Percentiles rank a stretch among this genome's conserved stretches.
These are phyloP conservation scores for Isatis lusitanica DNA, from an alignment of 441 rosid genomes.

Conservation along the genomic window DNA sequence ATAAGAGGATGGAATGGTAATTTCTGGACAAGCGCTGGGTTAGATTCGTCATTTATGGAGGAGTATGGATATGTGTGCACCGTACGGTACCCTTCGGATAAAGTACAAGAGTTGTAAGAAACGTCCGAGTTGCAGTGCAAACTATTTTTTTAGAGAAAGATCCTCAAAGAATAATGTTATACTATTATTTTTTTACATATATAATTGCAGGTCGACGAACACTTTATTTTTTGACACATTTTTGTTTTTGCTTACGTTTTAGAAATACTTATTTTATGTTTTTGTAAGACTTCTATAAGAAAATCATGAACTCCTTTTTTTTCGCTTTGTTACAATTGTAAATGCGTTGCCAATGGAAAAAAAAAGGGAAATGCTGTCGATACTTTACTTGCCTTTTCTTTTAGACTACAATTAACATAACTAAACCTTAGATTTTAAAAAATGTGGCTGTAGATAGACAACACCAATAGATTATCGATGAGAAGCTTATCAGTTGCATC, in stretches of 20 bases:
- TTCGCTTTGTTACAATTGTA: background rate
- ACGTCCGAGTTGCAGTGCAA: slow-evolving; percentile 2
- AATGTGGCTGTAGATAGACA: background rate
- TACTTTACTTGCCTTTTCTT: background rate
- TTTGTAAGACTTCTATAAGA: too few species aligned
- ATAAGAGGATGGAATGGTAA: slow-evolving; percentile 10
- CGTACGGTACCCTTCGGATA: slow-evolving; percentile 33
- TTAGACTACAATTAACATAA: background rate
- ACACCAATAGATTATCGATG: background rate
- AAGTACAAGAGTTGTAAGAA: slow-evolving; percentile 26
- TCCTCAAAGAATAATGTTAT: background rate
- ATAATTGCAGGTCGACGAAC: background rate
- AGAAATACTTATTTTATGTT: background rate
- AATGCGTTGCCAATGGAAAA: background rate
- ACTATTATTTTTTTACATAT: background rate
- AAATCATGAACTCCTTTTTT: background rate
- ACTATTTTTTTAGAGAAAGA: slow-evolving; percentile 5
- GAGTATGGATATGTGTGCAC: slow-evolving; percentile 20
- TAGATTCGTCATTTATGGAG: background rate
- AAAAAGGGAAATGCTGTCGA: background rate
- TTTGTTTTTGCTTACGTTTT: background rate
- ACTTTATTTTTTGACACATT: background rate
- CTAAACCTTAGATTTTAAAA: background rate
- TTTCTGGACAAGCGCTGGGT: background rate
- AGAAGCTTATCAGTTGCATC: background rate